Evolutionary conservation across 768 basidiomycete genomes (phyloP), one percentile per base, ranked within the genome.

Genomic region (Gelatoporia subvermispora): DNA sequence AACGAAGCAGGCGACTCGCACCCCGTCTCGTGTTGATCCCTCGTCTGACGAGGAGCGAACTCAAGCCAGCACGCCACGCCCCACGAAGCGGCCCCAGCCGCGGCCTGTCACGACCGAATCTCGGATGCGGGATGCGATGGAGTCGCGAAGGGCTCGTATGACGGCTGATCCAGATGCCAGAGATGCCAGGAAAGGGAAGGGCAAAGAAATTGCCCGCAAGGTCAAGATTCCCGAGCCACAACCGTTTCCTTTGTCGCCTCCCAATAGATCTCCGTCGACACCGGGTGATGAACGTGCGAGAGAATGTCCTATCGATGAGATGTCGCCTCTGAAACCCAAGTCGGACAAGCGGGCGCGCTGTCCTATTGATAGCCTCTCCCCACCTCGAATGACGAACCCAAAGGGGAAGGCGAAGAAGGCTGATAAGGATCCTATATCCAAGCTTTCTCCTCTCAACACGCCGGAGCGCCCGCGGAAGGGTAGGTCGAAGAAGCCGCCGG

Each of bases 361-460:
- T 17, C 43, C 43, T 24, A n/a, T 25, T 17, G 24, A n/a, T 28
- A n/a, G 3, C 18, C 43, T 24, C 43, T 22, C 24, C 17, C 23
- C n/a, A n/a, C n/a, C 21, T 25, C 8, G n/a, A 16, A 38, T 17
- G 15, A 36, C 37, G 8, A 46, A 39, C 23, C 16, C 17, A 4
- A 43, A 25, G 7, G 25, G n/a, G n/a, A 44, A 45, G 15, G 18
- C 45, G 1, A 51, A 31, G 28, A 20, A 16, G 20, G 20, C 20
- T 1, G 50, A 41, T 35, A 35, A 43, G 31, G 25, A 28, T 10
- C n/a, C 43, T 38, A 22, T 24, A 10, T n/a, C 41, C 10, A 31
- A 36, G 0, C 22, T 53, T 7, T 50, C 42, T n/a, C 49, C 55
- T 23, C 52, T 50, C 28, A 23, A 3, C 40, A 41, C 15, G 21